These are phyloP conservation scores for Yarrowia galli DNA, from an alignment of 1,139 yeast genomes.

Conservation along the genomic window DNA sequence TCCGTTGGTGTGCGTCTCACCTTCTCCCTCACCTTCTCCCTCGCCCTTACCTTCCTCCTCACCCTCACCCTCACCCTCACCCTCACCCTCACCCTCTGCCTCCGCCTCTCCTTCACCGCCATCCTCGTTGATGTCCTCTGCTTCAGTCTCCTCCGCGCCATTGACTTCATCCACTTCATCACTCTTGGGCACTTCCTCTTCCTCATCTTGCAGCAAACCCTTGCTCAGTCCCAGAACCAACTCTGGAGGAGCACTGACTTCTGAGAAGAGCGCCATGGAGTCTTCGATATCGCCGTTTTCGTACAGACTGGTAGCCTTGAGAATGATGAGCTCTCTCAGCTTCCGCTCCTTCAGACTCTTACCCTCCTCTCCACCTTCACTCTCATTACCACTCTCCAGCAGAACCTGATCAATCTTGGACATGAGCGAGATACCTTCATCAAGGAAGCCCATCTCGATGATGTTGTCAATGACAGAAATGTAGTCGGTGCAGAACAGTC, in stretches of 20 bases:
- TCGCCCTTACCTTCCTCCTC: neutral
- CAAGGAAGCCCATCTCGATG: slow-evolving; percentile 44
- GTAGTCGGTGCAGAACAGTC: slow-evolving; percentile 45
- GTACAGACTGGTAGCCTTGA: slow-evolving; percentile 54
- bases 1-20: neutral
- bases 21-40: neutral
- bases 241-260: slow-evolving; percentile 65
- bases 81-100: too few relatives aligned
- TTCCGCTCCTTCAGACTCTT: slow-evolving; percentile 49
- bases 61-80: neutral
- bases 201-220: neutral
- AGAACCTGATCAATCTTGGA: slow-evolving; percentile 50
- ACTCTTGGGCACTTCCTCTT: neutral
- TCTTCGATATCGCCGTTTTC: slow-evolving; percentile 48
- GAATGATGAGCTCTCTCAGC: slow-evolving; percentile 57
- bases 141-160: neutral
- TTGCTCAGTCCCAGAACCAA: slow-evolving; percentile 51
- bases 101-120: neutral
- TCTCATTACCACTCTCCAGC: slow-evolving; percentile 40
- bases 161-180: neutral
- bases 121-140: too few relatives aligned
- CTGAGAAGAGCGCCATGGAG: slow-evolving; percentile 59
- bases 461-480: slow-evolving; percentile 50
- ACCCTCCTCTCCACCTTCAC: slow-evolving; percentile 8
- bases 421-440: slow-evolving; percentile 57